phyloP scores from a whole-genome alignment of 768 basidiomycete genomes.

The Auricularia auricula-judae region DNA sequence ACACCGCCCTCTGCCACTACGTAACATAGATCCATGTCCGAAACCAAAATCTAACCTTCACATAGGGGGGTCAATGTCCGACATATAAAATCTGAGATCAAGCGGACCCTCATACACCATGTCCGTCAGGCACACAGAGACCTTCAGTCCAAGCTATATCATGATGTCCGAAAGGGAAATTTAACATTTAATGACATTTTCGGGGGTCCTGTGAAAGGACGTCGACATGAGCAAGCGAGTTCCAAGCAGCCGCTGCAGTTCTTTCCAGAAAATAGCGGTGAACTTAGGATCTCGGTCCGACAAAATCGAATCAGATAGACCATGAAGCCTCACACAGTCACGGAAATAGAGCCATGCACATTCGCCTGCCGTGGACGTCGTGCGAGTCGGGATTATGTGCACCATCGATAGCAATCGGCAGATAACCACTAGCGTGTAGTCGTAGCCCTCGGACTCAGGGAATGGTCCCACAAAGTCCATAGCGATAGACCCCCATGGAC shows the following conservation, averaged over 20 bases:
- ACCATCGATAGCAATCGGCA: conserved; percentile 10
- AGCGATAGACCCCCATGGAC: conserved; percentile 13
- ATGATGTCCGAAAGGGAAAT: too few relatives aligned
- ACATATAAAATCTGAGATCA: too few relatives aligned
- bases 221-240: background rate
- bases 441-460: conserved; percentile 8
- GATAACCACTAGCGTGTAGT: background rate
- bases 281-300: background rate
- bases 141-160: too few relatives aligned
- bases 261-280: background rate
- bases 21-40: too few relatives aligned
- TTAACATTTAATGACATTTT: too few relatives aligned
- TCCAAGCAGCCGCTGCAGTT: background rate
- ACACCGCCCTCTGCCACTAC: too few relatives aligned
- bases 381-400: conserved; percentile 13
- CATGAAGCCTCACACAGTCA: background rate
- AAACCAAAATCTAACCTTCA: too few relatives aligned
- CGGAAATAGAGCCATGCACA: background rate
- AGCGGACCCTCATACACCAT: too few relatives aligned
- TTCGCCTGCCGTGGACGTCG: background rate
- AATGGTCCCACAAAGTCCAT: conserved; percentile 18
- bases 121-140: too few relatives aligned
- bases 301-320: background rate
- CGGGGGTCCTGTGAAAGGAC: conserved; percentile 5
- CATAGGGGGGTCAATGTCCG: too few relatives aligned